These are phyloP conservation scores for Emiliania huxleyi DNA, from an alignment of 78 protist genomes.

Conservation along the genomic window DNA sequence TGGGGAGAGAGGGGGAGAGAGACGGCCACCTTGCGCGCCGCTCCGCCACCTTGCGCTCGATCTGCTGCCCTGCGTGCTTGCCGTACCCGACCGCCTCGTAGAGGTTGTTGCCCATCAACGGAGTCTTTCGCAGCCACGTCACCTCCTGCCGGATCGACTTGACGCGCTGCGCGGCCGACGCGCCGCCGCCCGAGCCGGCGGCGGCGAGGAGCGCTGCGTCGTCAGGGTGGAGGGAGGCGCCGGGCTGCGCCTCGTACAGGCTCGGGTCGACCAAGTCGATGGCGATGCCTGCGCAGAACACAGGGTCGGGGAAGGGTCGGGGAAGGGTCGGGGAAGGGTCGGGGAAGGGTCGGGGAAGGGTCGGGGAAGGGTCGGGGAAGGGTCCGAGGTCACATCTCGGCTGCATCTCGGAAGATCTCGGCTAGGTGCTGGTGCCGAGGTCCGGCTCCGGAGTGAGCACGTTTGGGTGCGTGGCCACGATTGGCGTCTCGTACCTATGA, in stretches of 20 bases:
- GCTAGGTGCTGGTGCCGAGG: too few species aligned
- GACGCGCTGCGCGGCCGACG: neutral
- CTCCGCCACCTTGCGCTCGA: neutral
- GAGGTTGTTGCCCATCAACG: neutral
- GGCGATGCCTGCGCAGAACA: neutral
- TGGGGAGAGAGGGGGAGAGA: too few species aligned
- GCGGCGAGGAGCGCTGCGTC: neutral
- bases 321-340: too few species aligned
- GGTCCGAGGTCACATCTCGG: too few species aligned
- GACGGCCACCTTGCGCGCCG: too few species aligned
- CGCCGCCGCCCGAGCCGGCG: neutral
- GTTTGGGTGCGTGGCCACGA: neutral
- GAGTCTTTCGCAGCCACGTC: slow-evolving; percentile 17
- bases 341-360: too few species aligned
- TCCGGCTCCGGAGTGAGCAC: neutral
- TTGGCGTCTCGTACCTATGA: neutral
- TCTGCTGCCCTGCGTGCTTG: neutral
- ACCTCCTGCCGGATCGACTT: neutral
- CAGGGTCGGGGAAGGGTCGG: too few species aligned
- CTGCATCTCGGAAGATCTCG: too few species aligned
- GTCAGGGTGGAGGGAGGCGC: neutral
- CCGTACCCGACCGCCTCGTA: neutral
- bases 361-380: too few species aligned
- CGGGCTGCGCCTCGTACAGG: neutral
- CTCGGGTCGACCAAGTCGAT: slow-evolving; percentile 8